phyloP scores from a whole-genome alignment of 2,329 filamentous ascomycete species.

The Ceratocystis eucalypticola region DNA sequence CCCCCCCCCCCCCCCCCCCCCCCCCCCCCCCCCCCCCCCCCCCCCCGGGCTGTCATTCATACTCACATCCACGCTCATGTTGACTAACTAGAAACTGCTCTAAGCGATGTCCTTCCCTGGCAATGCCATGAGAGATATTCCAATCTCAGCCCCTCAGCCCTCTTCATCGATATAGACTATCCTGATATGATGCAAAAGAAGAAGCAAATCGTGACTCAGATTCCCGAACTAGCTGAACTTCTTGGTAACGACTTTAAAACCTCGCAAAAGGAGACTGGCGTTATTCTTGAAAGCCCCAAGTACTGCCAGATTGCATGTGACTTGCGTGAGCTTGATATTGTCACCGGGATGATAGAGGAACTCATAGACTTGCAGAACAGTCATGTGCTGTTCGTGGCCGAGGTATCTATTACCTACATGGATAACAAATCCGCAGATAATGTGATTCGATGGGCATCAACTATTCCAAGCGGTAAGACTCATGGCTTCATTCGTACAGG shows the following conservation, averaged over 20 bases:
- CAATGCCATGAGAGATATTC: slow-evolving; percentile 60
- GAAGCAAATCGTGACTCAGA: slow-evolving; percentile 50
- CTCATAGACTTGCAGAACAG: slow-evolving; percentile 45
- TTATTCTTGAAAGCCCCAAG: slow-evolving; percentile 51
- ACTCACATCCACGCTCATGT: slow-evolving; percentile 6
- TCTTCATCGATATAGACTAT: slow-evolving; percentile 79
- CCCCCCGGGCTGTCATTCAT: not conserved
- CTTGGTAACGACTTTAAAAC: slow-evolving; percentile 27
- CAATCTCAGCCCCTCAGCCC: slow-evolving; percentile 40
- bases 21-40: not conserved
- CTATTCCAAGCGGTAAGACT: slow-evolving; percentile 48
- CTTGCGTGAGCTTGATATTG: slow-evolving; percentile 49
- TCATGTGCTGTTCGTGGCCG: slow-evolving; percentile 66
- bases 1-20: not conserved
- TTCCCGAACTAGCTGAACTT: slow-evolving; percentile 39
- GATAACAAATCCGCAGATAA: slow-evolving; percentile 56
- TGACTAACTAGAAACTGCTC: not conserved
- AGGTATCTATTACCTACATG: slow-evolving; percentile 90
- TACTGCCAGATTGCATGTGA: slow-evolving; percentile 77
- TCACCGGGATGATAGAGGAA: slow-evolving; percentile 46
- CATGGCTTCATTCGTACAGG: not conserved
- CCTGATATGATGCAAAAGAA: slow-evolving; percentile 67
- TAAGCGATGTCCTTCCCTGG: slow-evolving; percentile 75
- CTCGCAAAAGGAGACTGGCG: slow-evolving; percentile 24
- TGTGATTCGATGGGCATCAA: slow-evolving; percentile 65